Evolutionary conservation across 768 basidiomycete species (phyloP).

Genomic region (Boletus coccyginus): DNA sequence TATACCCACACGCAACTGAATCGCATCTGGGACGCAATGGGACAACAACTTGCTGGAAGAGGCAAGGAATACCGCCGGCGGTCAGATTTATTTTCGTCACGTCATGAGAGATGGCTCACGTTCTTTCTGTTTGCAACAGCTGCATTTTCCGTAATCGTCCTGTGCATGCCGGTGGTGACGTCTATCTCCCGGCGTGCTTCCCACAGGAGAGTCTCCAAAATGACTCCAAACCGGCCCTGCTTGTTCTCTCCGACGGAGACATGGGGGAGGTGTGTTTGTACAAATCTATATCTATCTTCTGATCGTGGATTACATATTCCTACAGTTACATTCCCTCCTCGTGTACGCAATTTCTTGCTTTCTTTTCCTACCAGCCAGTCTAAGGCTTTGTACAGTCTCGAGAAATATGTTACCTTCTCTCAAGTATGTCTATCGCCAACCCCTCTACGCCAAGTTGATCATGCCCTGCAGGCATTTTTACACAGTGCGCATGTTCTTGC

Average conservation of each 20-base stretch:
- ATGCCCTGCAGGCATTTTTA: conserved; percentile 19
- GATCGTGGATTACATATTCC: neutral
- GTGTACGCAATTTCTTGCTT: conserved; percentile 51
- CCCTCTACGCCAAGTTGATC: conserved; percentile 36
- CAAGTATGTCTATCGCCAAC: conserved; percentile 12
- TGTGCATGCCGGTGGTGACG: no score
- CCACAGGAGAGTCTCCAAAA: conserved; percentile 34
- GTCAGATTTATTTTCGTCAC: conserved; percentile 26
- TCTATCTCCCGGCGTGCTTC: conserved; percentile 57
- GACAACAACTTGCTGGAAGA: conserved; percentile 38
- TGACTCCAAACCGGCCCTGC: conserved; percentile 16
- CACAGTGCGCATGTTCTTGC: conserved; percentile 13
- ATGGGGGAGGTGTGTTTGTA: conserved; percentile 41
- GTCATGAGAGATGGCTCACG: neutral
- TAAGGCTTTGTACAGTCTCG: conserved; percentile 41
- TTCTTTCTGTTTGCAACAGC: conserved; percentile 24
- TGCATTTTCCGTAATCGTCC: conserved; percentile 52
- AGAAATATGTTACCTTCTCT: conserved; percentile 31
- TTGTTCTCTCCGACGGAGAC: conserved; percentile 42
- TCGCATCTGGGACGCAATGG: conserved; percentile 47
- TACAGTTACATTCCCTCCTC: conserved; percentile 54
- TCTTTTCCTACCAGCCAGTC: neutral
- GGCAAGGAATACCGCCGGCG: conserved; percentile 54
- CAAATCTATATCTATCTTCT: neutral
- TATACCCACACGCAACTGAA: conserved; percentile 48